Conservation (phyloP, 108 stramenopile genomes). For the Hondaea fermentalgiana region DNA sequence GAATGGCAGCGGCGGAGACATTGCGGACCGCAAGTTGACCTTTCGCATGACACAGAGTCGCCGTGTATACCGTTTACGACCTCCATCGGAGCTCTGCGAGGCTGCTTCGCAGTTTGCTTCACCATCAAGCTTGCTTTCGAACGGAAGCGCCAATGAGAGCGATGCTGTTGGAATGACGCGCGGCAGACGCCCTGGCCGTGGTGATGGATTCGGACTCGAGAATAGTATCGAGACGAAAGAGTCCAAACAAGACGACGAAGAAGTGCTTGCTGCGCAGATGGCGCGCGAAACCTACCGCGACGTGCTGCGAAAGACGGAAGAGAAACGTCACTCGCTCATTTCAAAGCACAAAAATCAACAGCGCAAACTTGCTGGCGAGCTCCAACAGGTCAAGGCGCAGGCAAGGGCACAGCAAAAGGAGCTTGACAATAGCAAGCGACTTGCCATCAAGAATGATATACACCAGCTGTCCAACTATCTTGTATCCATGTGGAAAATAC, state of each 20-base stretch:
- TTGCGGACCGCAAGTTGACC: background rate
- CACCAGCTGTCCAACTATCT: background rate
- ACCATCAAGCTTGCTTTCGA: too few relatives aligned
- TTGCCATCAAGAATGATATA: background rate
- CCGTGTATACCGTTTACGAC: background rate
- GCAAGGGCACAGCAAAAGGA: background rate
- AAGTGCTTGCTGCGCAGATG: background rate
- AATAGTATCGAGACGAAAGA: background rate
- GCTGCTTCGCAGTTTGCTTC: too few relatives aligned
- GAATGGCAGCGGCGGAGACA: background rate
- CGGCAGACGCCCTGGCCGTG: background rate
- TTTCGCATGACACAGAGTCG: background rate
- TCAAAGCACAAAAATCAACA: background rate
- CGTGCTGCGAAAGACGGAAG: background rate
- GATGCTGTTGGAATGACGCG: background rate
- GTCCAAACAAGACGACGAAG: background rate
- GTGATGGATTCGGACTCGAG: background rate
- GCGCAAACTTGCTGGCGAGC: background rate
- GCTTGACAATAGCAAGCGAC: background rate
- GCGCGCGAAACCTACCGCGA: background rate
- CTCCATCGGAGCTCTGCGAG: background rate
- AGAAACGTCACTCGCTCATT: background rate
- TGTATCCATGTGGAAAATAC: conserved; percentile 11
- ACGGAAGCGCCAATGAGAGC: too few relatives aligned
- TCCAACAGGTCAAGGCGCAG: background rate